Evolutionary conservation across 2,329 filamentous ascomycete species (phyloP), one percentile per base, ranked within the genome.

Genomic region (Didymosphaeria variabile): DNA sequence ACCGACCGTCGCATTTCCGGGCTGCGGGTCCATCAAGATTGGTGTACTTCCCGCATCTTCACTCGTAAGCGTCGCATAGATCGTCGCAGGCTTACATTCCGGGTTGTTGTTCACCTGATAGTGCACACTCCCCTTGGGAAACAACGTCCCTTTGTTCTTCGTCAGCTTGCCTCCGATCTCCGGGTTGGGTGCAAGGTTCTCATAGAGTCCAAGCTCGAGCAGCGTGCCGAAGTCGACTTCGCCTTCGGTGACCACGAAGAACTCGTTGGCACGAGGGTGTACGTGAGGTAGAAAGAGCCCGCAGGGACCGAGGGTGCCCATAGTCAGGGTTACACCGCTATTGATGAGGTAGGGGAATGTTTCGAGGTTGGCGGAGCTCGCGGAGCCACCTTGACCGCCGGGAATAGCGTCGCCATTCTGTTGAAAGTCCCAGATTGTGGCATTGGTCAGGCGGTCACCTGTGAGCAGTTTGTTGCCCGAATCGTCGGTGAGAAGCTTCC

Each of bases 261-360:
- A 78, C 62, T 81, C 79, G 46, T 75, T 77, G 10, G 79, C 77
- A 56, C 79, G 76, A 0, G 77, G 77, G 66, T 81, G 79, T 23
- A 74, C 76, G 65, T 81, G 79, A 0, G 78, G 77, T 1, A 74
- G 77, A 63, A 79, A 78, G 76, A 88, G 84, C 59, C 83, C 85
- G 68, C 85, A 88, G 36, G 73, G 77, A 29, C 80, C 77, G 38
- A 88, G 74, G 66, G 82, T 82, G 38, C 83, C 85, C 12, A 87
- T 73, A 3, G 83, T 83, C 78, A 86, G 84, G 60, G 80, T 80
- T 38, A 82, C 75, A 19, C 81, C 81, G 6, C 83, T 85, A 47
- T 83, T 81, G 23, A 86, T 82, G 29, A 88, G 81, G 26, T 85
- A 84, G 3, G 86, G 86, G 74, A 87, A 87, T 38, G 80, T 83